These are phyloP conservation scores for Lentinula guzmanii DNA, from an alignment of 768 basidiomycete genomes.

Conservation along the genomic window DNA sequence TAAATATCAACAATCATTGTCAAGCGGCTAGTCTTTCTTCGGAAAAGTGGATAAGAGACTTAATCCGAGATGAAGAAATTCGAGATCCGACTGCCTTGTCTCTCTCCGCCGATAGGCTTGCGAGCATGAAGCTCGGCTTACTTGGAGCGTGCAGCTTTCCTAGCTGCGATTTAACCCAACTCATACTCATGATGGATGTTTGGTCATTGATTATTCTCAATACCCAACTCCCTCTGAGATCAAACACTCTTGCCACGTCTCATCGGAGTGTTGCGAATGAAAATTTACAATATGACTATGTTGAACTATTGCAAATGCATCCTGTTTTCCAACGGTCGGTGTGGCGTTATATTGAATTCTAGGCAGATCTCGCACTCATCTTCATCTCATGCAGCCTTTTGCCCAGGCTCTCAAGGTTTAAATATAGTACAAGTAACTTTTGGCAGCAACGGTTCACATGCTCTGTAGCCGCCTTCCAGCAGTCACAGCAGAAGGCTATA, in stretches of 20 bases:
- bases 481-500: constrained; percentile 25
- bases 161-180: constrained; percentile 48
- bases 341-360: not conserved
- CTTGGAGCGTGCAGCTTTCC: constrained; percentile 58
- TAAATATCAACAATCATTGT: constrained; percentile 35
- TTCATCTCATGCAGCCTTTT: not conserved
- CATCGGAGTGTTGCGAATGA: constrained; percentile 14
- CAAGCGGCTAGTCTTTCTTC: constrained; percentile 25
- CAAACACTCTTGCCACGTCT: constrained; percentile 6
- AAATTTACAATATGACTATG: constrained; percentile 5
- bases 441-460: not conserved
- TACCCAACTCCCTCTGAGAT: constrained; percentile 20
- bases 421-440: not conserved
- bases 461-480: constrained; percentile 27
- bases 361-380: not conserved
- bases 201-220: constrained; percentile 35
- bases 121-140: constrained; percentile 37
- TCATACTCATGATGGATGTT: constrained; percentile 47
- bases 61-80: not conserved
- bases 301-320: not conserved
- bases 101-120: constrained; percentile 6
- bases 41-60: constrained; percentile 18
- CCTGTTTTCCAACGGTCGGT: not conserved
- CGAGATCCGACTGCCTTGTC: not conserved
- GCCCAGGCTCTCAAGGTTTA: not conserved